Evolutionary conservation across 495 filamentous ascomycete genomes (phyloP), one percentile per base, ranked within the genome.

Genomic region (Poronia punctata): DNA sequence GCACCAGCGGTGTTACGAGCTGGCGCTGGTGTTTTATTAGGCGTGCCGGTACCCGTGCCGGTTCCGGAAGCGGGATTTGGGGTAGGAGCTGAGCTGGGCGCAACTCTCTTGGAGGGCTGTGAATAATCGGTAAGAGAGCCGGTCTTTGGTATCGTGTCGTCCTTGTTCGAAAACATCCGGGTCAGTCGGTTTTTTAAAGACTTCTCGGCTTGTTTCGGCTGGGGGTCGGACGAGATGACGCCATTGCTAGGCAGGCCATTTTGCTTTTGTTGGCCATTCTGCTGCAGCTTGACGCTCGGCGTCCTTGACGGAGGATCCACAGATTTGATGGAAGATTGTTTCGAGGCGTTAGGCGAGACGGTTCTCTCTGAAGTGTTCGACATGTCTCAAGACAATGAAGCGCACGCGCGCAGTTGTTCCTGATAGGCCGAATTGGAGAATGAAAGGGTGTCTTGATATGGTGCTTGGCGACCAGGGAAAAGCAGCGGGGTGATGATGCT

Each of bases 131-230:
- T 34, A 23, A 50, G 30, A 11, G 26, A 6, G 25, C 43, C 49
- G 38, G 47, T 23, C 30, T 35, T 47, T 1, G 50, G 52, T 16
- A 43, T n/a, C 14, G 59, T 23, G 24, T 59, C 52, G 29, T 70
- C 64, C 38, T 66, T 71, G 48, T 60, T 66, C 35, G 66, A 71
- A 50, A 73, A 71, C 61, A 71, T 73, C 54, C 69, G 63, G 20
- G 66, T 66, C 38, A 71, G 44, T 31, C 66, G 60, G 45, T 68
- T 64, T 50, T 71, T 73, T 46, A 73, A 62, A 12, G 67, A 68
- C 5, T 67, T 70, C 38, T 71, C 67, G 50, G 56, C 56, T 31
- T 59, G 56, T 43, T 60, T 71, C 43, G 59, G 51, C 41, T 45
- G 46, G 44, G 39, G 30, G 21, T 62, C 48, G 49, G 49, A 52